These are phyloP conservation scores for Lachnellula hyalina DNA, from an alignment of 2,329 filamentous ascomycete species.

Conservation along the genomic window DNA sequence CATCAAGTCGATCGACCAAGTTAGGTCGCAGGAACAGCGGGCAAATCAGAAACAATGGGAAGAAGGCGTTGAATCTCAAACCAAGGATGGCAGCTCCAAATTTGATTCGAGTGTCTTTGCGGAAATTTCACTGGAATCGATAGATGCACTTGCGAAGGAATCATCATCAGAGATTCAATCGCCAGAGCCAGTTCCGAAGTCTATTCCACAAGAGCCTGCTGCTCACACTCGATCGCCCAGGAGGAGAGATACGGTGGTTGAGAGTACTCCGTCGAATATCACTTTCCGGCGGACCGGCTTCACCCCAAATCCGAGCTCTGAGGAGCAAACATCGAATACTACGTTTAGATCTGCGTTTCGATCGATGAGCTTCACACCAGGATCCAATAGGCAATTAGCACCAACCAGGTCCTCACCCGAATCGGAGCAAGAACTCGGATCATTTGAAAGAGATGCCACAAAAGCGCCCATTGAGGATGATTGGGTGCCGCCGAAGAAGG, in stretches of 20 bases:
- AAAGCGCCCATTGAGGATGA: constrained; percentile 5
- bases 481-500: constrained; percentile 29
- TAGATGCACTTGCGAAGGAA: constrained; percentile 30
- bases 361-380: constrained; percentile 6
- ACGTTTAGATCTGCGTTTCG: not conserved
- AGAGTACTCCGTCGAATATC: not conserved
- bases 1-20: too few relatives aligned
- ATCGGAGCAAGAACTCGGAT: not conserved
- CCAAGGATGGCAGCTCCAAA: constrained; percentile 10
- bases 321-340: not conserved
- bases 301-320: not conserved
- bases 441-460: not conserved
- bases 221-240: not conserved
- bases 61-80: constrained; percentile 1
- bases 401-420: not conserved
- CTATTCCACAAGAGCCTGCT: not conserved
- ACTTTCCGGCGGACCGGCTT: constrained; percentile 3
- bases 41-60: constrained; percentile 6
- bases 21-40: not conserved
- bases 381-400: constrained; percentile 6
- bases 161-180: not conserved
- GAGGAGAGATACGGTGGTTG: not conserved
- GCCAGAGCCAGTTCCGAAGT: not conserved
- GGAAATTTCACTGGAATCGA: constrained; percentile 33
- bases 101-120: constrained; percentile 25